Evolutionary conservation across 345 rosid genomes (phyloP).

Genomic region (Moricandia moricandioides): DNA sequence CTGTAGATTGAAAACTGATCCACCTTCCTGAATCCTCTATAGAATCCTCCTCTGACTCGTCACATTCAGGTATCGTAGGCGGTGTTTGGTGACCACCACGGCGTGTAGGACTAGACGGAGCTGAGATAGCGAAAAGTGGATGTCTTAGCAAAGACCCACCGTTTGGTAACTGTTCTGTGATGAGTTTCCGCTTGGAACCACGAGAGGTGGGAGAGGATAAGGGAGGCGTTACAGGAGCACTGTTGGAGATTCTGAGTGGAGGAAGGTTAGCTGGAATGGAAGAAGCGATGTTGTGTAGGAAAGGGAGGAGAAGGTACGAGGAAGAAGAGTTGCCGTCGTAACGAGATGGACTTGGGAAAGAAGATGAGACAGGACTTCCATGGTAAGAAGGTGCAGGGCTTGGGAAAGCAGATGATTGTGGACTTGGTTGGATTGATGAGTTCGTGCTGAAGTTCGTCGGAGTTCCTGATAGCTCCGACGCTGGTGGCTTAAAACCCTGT

Average conservation of each 20-base stretch:
- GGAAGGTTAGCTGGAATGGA: conserved; percentile 66
- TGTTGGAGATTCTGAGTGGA: conserved; percentile 82
- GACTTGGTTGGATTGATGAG: conserved; percentile 81
- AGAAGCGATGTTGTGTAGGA: conserved; percentile 61
- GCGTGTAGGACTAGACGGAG: conserved; percentile 91
- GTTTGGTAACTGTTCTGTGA: conserved; percentile 60
- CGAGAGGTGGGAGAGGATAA: conserved; percentile 84
- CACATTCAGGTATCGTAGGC: conserved; percentile 88
- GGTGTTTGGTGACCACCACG: conserved; percentile 66
- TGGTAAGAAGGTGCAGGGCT: conserved; percentile 75
- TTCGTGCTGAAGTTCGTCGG: conserved; percentile 58
- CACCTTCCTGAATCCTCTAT: conserved; percentile 81
- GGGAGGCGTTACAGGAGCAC: conserved; percentile 99
- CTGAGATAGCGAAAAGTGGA: conserved; percentile 71
- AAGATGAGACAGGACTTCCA: conserved; percentile 78
- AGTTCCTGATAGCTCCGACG: conserved; percentile 43
- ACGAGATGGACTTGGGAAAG: conserved; percentile 81
- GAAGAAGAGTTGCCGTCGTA: conserved; percentile 55
- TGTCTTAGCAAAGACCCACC: conserved; percentile 41
- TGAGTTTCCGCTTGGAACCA: conserved; percentile 59
- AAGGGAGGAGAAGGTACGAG: conserved; percentile 61
- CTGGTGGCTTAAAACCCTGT: conserved; percentile 83
- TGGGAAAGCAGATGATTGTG: conserved; percentile 69
- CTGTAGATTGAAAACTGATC: conserved; percentile 66
- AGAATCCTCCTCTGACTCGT: conserved; percentile 78